Percentiles rank a stretch among this genome's conserved stretches.
phyloP scores from a whole-genome alignment of 2,329 filamentous ascomycete genomes.

The Fusarium drepaniforme region DNA sequence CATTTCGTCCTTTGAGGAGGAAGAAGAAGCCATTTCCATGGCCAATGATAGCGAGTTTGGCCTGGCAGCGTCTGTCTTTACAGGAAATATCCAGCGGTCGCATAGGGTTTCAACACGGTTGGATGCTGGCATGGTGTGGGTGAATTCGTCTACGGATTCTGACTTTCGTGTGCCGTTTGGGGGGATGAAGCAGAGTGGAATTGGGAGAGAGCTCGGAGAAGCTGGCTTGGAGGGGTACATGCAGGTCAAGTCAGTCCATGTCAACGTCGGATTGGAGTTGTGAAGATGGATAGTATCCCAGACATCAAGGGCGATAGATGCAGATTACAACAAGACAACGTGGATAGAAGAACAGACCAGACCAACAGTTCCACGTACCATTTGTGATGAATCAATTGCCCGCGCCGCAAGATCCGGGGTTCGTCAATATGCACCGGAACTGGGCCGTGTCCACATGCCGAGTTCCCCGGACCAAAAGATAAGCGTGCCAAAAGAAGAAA shows the following conservation, averaged over 20 bases:
- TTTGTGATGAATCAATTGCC: not conserved
- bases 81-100: not conserved
- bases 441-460: not conserved
- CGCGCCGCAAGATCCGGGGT: not conserved
- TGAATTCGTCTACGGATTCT: not conserved
- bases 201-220: not conserved
- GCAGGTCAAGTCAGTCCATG: not conserved
- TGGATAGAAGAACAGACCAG: too few species aligned
- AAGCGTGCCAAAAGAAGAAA: not conserved
- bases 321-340: too few species aligned
- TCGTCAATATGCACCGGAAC: too few species aligned
- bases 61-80: not conserved
- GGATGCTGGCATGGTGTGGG: not conserved
- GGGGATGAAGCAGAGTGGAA: not conserved
- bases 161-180: not conserved
- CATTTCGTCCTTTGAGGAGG: not conserved
- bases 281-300: not conserved
- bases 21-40: not conserved
- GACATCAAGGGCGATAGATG: not conserved
- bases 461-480: not conserved
- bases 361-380: not conserved
- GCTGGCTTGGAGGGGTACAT: not conserved
- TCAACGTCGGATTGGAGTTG: not conserved
- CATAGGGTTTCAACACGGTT: not conserved
- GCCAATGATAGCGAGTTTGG: conserved; percentile 4